Evolutionary conservation across 257 asterid species (phyloP).

Genomic region (Perilla frutescens): DNA sequence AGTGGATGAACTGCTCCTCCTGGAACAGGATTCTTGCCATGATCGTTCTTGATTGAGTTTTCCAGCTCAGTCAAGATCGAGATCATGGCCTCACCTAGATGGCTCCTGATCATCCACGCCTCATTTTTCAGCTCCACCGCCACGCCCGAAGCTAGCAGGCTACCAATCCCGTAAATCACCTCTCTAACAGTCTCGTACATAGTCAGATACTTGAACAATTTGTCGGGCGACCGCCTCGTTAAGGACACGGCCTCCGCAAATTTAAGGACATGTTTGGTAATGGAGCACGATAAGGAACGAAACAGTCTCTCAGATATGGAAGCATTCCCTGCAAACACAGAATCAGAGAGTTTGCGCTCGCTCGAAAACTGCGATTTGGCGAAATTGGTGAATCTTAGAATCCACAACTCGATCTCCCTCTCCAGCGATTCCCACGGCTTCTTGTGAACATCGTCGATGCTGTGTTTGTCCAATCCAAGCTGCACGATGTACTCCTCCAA

Average conservation of each 20-base stretch:
- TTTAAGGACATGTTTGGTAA: conserved; percentile 61
- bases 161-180: conserved; percentile 36
- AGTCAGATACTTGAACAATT: conserved; percentile 76
- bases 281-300: conserved; percentile 44
- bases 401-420: conserved; percentile 75
- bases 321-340: conserved; percentile 52
- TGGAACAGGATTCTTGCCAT: conserved; percentile 66
- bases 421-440: conserved; percentile 78
- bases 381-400: conserved; percentile 51
- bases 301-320: conserved; percentile 42
- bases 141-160: conserved; percentile 34
- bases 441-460: conserved; percentile 81
- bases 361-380: conserved; percentile 40
- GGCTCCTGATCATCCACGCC: conserved; percentile 54
- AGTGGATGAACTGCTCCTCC: conserved; percentile 94
- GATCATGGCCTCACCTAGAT: conserved; percentile 73
- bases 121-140: conserved; percentile 57
- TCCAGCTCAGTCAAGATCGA: conserved; percentile 67
- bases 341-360: conserved; percentile 58
- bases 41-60: conserved; percentile 69
- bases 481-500: conserved; percentile 62
- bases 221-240: conserved; percentile 78
- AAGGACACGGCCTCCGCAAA: conserved; percentile 70
- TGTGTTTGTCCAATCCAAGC: conserved; percentile 65
- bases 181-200: conserved; percentile 72